Conservation (phyloP, 495 filamentous ascomycete species). For the Talaromyces adpressus region DNA sequence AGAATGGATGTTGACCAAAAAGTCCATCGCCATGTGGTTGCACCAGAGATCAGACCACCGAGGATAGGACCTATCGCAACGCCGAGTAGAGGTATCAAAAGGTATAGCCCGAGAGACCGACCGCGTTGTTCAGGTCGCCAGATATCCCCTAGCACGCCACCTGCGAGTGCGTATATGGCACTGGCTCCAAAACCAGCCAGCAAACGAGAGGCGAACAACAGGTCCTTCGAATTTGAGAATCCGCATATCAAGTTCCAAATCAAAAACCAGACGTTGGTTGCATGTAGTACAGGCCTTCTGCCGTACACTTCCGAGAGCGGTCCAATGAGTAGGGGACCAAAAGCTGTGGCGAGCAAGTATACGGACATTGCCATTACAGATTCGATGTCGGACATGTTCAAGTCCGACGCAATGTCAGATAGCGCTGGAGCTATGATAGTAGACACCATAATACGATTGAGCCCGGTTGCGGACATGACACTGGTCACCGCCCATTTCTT, state of each 20-base stretch:
- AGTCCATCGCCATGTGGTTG: slow-evolving; percentile 53
- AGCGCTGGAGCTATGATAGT: slow-evolving; percentile 66
- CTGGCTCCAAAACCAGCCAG: slow-evolving; percentile 17
- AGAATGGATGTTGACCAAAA: slow-evolving; percentile 34
- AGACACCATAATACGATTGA: slow-evolving; percentile 58
- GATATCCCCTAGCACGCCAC: slow-evolving; percentile 48
- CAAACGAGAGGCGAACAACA: slow-evolving; percentile 16
- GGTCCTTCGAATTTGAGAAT: slow-evolving; percentile 14
- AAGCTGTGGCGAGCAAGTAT: slow-evolving; percentile 63
- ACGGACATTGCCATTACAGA: slow-evolving; percentile 55
- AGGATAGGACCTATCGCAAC: slow-evolving; percentile 50
- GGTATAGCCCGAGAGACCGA: slow-evolving; percentile 52
- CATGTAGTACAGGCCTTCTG: slow-evolving; percentile 46
- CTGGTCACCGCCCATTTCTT: slow-evolving; percentile 49
- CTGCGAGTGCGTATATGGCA: slow-evolving; percentile 20
- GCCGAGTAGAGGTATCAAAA: slow-evolving; percentile 45
- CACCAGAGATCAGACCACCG: slow-evolving; percentile 41
- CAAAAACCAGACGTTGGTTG: slow-evolving; percentile 54
- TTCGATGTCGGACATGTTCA: slow-evolving; percentile 48
- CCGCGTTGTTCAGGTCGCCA: slow-evolving; percentile 49
- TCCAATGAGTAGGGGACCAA: slow-evolving; percentile 55
- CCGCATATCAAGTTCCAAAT: slow-evolving; percentile 29
- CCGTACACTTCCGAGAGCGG: slow-evolving; percentile 67
- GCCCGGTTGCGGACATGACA: slow-evolving; percentile 32
- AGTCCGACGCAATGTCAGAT: slow-evolving; percentile 42